Evolutionary conservation across 2,329 filamentous ascomycete species (phyloP), one percentile per base, ranked within the genome.

Genomic region (Lecanoromycetidae sp.): DNA sequence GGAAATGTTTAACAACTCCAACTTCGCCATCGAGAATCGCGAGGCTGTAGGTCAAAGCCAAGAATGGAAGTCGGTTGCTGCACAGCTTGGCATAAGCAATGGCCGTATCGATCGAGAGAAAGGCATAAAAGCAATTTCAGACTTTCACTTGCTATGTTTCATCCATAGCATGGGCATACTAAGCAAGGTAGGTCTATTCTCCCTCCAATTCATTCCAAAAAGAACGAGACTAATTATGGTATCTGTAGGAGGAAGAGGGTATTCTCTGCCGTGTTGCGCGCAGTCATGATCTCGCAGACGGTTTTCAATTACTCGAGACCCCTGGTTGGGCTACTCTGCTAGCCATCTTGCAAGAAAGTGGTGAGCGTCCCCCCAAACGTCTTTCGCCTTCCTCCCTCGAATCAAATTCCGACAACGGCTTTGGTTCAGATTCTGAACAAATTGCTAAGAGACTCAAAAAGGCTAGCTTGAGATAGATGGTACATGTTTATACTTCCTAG

Each of bases 141-240:
- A 96, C 65, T 98, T 98, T 64, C 91, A 98, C 62, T 72, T 96
- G 13, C 72, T 98, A n/a, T 83, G 79, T 65, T 96, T 87, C 66
- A 71, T 98, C 50, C 82, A 84, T 59, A 75, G 77, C 35, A 78
- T 94, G 66, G 81, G 80, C 34, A 80, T 94, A 32, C 71, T 98
- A 32, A 86, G 77, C 62, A 87, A 93, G 80, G 91, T 94, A 70
- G 59, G 71, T 15, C 22, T 22, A 33, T 19, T n/a, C 8, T 19
- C 8, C 25, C 40, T 25, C 17, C 25, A 25, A 22, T 32, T 19
- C 12, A 36, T 25, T 35, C 41, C 10, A 45, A 52, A 6, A 22
- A 13, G n/a, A 25, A 44, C 15, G n/a, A 20, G 34, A 29, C 51
- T 51, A 40, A 25, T 49, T 39, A 19, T 25, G n/a, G n/a, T n/a